A percentile compares a stretch with the other conserved stretches of the same genome.
phyloP scores from a whole-genome alignment of 495 filamentous ascomycete species.

The Penicillium tannophilum region DNA sequence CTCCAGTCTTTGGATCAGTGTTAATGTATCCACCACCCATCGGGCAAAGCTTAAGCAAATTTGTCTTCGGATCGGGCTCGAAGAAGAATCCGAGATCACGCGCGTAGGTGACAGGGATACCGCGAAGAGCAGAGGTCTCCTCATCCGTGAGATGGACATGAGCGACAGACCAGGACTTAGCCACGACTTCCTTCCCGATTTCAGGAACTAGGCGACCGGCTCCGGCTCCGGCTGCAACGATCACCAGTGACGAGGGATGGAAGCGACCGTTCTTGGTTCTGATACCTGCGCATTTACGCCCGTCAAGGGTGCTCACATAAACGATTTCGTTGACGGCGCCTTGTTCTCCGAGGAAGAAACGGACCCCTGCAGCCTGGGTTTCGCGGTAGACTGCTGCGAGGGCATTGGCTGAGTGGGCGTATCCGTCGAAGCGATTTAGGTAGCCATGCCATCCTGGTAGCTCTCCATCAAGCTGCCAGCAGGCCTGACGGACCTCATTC shows the following conservation, averaged over 20 bases:
- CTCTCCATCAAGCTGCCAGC: constrained; percentile 49
- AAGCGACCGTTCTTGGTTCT: constrained; percentile 39
- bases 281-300: constrained; percentile 33
- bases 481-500: constrained; percentile 39
- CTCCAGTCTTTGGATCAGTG: constrained; percentile 34
- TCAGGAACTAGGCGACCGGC: constrained; percentile 42
- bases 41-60: constrained; percentile 57
- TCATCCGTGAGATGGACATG: constrained; percentile 55
- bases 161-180: constrained; percentile 54
- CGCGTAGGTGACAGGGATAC: constrained; percentile 57
- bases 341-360: constrained; percentile 38
- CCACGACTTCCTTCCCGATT: constrained; percentile 44
- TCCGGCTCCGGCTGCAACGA: constrained; percentile 48
- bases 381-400: constrained; percentile 31
- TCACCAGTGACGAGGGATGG: constrained; percentile 38
- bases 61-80: constrained; percentile 56
- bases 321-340: constrained; percentile 29
- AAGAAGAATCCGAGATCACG: constrained; percentile 63
- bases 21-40: constrained; percentile 58
- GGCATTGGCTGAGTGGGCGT: constrained; percentile 53
- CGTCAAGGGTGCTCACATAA: constrained; percentile 25
- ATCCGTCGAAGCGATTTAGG: constrained; percentile 55
- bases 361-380: constrained; percentile 34
- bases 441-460: constrained; percentile 58
- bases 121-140: constrained; percentile 51